Base-by-base conservation (phyloP, 2,329 filamentous ascomycete genomes). In the Myriosclerotinia duriaeana region DNA sequence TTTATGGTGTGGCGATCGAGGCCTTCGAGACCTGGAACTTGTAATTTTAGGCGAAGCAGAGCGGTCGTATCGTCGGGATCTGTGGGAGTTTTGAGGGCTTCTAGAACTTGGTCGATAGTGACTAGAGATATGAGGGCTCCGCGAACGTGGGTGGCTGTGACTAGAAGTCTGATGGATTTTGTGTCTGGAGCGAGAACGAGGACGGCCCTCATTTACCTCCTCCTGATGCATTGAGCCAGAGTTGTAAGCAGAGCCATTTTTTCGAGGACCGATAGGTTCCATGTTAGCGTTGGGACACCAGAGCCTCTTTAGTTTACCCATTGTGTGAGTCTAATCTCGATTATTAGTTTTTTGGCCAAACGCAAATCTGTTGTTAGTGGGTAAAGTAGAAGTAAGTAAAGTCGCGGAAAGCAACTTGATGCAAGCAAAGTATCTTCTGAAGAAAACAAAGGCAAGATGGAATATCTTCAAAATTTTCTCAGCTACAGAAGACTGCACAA, bases 181-280 rank as follows among this genome's bases (percentile, higher is more conserved):
- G 7, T 15, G 22, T 20, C 2, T 30, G 44, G 44, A 50, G 20
- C 44, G 20, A 34, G 56, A 60, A 12, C 12, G 56, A 60, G 56
- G 12, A 60, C 5, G 44, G 20, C 38, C 20, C 44, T 60, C 30
- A 11, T 8, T 34, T 15, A 50, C 15, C 4, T 60, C 6, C 34
- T 60, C 56, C 8, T 22, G 20, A 9, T 38, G 20, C 5, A 38
- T 5, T 50, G 56, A n/a, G 6, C 20, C 26, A 17, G 44, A 50
- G 2, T 36, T 26, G 2, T 50, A 3, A 36, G 44, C 7, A 17
- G 56, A 15, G 22, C 8, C 8, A 8, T 26, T 60, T 8, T 12
- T 8, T 1, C 30, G 56, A 38, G 44, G 38, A 50, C 56, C 56
- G 5, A 60, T 20, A 60, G 56, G 56, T 12, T 60, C 44, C 20